Conservation (phyloP, 495 filamentous ascomycete species). For the Paragyromitra xinjiangensis region DNA sequence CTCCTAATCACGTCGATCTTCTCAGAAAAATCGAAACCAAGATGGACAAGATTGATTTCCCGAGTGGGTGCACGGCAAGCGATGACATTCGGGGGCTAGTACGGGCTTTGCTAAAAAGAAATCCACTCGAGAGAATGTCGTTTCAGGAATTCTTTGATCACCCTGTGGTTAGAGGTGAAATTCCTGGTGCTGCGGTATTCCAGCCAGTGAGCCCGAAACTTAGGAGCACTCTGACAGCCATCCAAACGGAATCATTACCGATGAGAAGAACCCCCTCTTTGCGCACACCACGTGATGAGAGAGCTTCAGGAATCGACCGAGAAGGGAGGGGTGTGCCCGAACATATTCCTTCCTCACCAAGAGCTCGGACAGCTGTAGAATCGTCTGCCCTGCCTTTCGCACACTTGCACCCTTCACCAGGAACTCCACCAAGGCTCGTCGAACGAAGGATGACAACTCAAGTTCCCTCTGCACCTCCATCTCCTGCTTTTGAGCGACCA, state of each 20-base stretch:
- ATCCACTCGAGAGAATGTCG: slow-evolving; percentile 80
- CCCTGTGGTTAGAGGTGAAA: slow-evolving; percentile 75
- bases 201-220: slow-evolving; percentile 68
- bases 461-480: slow-evolving; percentile 35
- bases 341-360: slow-evolving; percentile 44
- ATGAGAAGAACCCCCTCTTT: slow-evolving; percentile 50
- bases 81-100: slow-evolving; percentile 83
- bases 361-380: slow-evolving; percentile 48
- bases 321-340: slow-evolving; percentile 43
- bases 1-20: slow-evolving; percentile 91
- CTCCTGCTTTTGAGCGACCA: slow-evolving; percentile 57
- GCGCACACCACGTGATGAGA: slow-evolving; percentile 46
- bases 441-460: slow-evolving; percentile 52
- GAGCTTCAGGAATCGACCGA: slow-evolving; percentile 42
- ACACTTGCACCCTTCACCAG: slow-evolving; percentile 37
- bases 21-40: slow-evolving; percentile 87
- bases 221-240: slow-evolving; percentile 55
- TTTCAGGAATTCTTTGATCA: slow-evolving; percentile 84
- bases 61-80: slow-evolving; percentile 75
- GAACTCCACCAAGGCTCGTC: slow-evolving; percentile 44
- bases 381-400: slow-evolving; percentile 50
- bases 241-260: slow-evolving; percentile 32
- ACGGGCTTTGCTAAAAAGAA: slow-evolving; percentile 79
- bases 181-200: slow-evolving; percentile 73
- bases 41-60: slow-evolving; percentile 83